phyloP scores from a whole-genome alignment of 2,329 filamentous ascomycete genomes.

The Pestalotiopsis sp. region DNA sequence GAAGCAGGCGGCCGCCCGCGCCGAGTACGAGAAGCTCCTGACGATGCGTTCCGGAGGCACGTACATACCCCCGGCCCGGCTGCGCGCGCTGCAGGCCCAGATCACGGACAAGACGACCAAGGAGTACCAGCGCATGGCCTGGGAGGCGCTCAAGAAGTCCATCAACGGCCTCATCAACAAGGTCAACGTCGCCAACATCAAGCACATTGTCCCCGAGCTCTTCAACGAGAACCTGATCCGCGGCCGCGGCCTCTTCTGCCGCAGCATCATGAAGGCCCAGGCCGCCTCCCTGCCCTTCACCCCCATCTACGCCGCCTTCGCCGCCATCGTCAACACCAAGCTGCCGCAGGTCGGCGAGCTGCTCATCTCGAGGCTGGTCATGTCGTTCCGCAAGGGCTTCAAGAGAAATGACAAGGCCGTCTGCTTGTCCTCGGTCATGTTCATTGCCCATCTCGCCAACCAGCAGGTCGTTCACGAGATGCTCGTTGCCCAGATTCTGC shows the following conservation, averaged over 20 bases:
- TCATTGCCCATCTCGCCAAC: slow-evolving; percentile 93
- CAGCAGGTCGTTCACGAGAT: slow-evolving; percentile 95
- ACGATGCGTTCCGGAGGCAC: slow-evolving; percentile 93
- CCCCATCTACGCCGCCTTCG: slow-evolving; percentile 93
- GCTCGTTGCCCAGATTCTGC: slow-evolving; percentile 85
- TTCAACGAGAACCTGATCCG: slow-evolving; percentile 93
- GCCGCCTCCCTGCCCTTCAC: slow-evolving; percentile 94
- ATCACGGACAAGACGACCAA: slow-evolving; percentile 96
- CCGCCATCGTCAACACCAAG: slow-evolving; percentile 96
- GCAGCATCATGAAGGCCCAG: slow-evolving; percentile 98
- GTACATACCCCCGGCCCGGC: slow-evolving; percentile 89
- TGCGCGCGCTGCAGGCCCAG: slow-evolving; percentile 90
- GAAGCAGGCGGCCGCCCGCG: slow-evolving; percentile 85
- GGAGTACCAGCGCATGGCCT: slow-evolving; percentile 98
- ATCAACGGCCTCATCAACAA: slow-evolving; percentile 99
- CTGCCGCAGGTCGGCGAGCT: slow-evolving; percentile 92
- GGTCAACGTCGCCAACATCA: slow-evolving; percentile 97
- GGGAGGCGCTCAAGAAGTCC: slow-evolving; percentile 98
- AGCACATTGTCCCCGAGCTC: slow-evolving; percentile 92
- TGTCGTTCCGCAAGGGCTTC: slow-evolving; percentile 95
- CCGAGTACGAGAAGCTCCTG: slow-evolving; percentile 89
- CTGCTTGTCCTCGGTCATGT: slow-evolving; percentile 88
- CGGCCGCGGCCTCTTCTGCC: slow-evolving; percentile 88
- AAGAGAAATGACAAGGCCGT: slow-evolving; percentile 97
- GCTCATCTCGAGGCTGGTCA: slow-evolving; percentile 78